phyloP scores from a whole-genome alignment of 768 basidiomycete genomes.

The Phallus indusiatus region DNA sequence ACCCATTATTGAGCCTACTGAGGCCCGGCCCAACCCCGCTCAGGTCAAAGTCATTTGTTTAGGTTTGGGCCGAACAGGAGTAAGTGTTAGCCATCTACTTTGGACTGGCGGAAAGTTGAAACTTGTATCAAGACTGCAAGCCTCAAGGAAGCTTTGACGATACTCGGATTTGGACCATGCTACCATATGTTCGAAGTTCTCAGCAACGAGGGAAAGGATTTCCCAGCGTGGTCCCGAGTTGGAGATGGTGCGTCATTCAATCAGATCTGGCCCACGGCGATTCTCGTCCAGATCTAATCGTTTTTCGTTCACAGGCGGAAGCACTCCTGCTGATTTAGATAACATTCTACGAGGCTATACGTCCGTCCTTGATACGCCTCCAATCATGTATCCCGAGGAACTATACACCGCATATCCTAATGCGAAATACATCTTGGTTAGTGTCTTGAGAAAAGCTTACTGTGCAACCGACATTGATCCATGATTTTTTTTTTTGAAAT shows the following conservation, averaged over 20 bases:
- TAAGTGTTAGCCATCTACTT: background rate
- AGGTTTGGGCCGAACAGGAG: conserved; percentile 6
- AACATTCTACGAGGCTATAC: background rate
- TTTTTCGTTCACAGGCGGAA: background rate
- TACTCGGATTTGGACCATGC: background rate
- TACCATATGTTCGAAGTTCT: conserved; percentile 5
- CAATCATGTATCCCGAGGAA: background rate
- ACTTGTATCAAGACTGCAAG: background rate
- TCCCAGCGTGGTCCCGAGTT: background rate
- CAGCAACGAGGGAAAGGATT: background rate
- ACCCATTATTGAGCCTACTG: background rate
- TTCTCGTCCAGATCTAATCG: too few species aligned
- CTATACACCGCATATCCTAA: background rate
- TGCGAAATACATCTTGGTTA: background rate
- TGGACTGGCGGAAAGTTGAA: background rate
- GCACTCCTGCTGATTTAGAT: background rate
- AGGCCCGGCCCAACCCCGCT: background rate
- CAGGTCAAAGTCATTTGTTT: conserved; percentile 1
- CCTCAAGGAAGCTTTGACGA: background rate
- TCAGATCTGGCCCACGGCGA: background rate
- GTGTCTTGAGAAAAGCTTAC: background rate
- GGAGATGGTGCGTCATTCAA: background rate
- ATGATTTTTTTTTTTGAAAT: background rate
- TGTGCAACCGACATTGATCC: background rate
- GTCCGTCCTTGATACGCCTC: background rate